Conservation (phyloP, 2,329 filamentous ascomycete genomes). For the Karstenula rhodostoma region DNA sequence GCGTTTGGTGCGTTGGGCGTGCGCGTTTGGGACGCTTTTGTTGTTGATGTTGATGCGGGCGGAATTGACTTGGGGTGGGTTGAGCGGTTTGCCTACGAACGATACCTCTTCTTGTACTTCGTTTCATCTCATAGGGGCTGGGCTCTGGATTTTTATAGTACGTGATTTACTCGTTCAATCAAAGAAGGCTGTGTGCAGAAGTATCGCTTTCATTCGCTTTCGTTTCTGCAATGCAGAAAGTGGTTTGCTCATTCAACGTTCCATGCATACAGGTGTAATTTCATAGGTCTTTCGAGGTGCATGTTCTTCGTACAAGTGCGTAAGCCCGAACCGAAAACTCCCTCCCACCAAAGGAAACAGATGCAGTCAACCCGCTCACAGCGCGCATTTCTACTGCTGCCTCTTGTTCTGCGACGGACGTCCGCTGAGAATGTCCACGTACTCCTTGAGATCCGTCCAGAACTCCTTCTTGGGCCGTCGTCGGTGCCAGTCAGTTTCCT, state of each 20-base stretch:
- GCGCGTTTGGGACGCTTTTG: background rate
- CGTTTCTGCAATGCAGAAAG: too few relatives aligned
- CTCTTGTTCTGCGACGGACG: constrained; percentile 12
- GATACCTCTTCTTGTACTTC: constrained; percentile 13
- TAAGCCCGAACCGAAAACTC: background rate
- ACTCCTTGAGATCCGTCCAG: constrained; percentile 81
- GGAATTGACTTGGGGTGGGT: constrained; percentile 4
- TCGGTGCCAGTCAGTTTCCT: constrained; percentile 92
- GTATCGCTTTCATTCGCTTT: too few relatives aligned
- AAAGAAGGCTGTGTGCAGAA: too few relatives aligned
- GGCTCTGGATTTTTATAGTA: background rate
- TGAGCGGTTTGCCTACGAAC: constrained; percentile 9
- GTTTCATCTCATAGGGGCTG: background rate
- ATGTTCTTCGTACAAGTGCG: background rate
- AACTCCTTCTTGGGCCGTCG: constrained; percentile 83
- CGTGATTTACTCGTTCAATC: background rate
- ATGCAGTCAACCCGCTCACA: too few relatives aligned
- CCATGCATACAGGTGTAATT: constrained; percentile 3
- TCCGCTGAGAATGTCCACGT: constrained; percentile 86
- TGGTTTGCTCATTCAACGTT: too few relatives aligned
- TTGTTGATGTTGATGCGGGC: background rate
- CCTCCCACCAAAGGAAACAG: background rate
- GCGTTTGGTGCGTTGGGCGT: background rate
- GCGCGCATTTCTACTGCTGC: constrained; percentile 1
- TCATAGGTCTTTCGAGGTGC: background rate